phyloP scores from a whole-genome alignment of 169 alveolate species.

The Eimeria necatrix region DNA sequence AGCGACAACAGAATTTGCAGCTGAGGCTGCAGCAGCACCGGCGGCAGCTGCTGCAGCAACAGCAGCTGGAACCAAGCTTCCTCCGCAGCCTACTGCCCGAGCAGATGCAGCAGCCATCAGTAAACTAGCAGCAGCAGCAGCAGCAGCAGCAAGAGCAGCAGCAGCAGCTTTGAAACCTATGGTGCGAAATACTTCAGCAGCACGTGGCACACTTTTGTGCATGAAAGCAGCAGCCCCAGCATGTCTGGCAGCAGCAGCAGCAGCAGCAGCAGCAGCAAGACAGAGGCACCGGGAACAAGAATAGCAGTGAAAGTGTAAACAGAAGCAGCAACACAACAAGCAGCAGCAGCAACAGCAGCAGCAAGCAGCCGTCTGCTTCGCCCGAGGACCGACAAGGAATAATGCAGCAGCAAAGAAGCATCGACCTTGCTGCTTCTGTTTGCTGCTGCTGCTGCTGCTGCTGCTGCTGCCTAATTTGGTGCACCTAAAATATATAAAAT shows the following conservation, averaged over 20 bases:
- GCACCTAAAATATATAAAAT: too few species aligned
- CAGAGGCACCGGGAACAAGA: too few species aligned
- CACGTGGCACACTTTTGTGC: not conserved
- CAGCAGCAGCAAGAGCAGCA: not conserved
- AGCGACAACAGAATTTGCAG: conserved; percentile 6
- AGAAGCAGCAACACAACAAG: not conserved
- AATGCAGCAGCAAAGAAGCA: too few species aligned
- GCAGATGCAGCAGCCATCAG: not conserved
- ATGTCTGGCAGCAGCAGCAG: not conserved
- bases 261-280: not conserved
- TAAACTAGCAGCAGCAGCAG: not conserved
- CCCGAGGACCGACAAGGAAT: too few species aligned
- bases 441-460: too few species aligned
- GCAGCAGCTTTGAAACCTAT: not conserved
- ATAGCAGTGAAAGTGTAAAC: not conserved
- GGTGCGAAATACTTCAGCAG: not conserved
- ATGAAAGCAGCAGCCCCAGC: not conserved
- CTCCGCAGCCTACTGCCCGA: not conserved
- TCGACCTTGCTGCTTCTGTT: too few species aligned
- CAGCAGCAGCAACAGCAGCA: not conserved
- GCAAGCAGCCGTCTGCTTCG: not conserved
- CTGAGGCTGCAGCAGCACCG: not conserved
- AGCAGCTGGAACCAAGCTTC: not conserved
- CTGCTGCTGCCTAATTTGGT: too few species aligned
- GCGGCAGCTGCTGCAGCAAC: not conserved